Evolutionary conservation across 2,329 filamentous ascomycete species (phyloP), one percentile per base, ranked within the genome.

Genomic region (Colletotrichum sp.): DNA sequence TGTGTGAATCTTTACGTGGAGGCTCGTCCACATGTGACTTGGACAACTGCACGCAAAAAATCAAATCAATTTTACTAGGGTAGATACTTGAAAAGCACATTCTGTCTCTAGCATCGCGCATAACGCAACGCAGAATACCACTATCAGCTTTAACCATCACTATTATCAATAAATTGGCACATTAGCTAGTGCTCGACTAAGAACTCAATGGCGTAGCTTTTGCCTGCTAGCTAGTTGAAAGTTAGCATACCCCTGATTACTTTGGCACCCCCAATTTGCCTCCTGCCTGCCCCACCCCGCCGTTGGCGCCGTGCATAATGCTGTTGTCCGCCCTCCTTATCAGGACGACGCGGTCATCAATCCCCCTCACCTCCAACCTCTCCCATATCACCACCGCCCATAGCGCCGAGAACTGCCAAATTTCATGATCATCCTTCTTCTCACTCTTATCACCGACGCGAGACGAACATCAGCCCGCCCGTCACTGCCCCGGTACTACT

Each of bases 221-320:
- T 57, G 21, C 24, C 52, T 21, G 24, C 52, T 26, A 18, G n/a
- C 24, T 5, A 26, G 12, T 24, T 57, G 52, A 57, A 26, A 57
- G 59, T n/a, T 30, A 34, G 28, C 30, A 34, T 32, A 21, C 28
- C 59, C 59, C 30, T 32, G 30, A 30, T 15, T 30, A 44, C 15
- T 36, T 39, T 39, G 16, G 0, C 36, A 39, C 7, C 30, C 18
- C 59, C 59, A 63, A 32, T 18, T 36, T 63, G 59, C n/a, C 52
- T 57, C 52, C 21, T 21, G 21, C 7, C 21, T 21, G n/a, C 32
- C 52, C 77, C 73, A 77, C 71, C 60, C 78, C 77, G 77, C 76
- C 78, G 39, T 52, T 78, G 67, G 75, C 78, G 78, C 78, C 76
- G 74, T 64, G 44, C 76, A 69, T 71, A 67, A 76, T 44, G 1